Percentiles rank a stretch among this genome's conserved stretches.
These are phyloP conservation scores for Boechera stricta DNA, from an alignment of 345 rosid genomes.

Conservation along the genomic window DNA sequence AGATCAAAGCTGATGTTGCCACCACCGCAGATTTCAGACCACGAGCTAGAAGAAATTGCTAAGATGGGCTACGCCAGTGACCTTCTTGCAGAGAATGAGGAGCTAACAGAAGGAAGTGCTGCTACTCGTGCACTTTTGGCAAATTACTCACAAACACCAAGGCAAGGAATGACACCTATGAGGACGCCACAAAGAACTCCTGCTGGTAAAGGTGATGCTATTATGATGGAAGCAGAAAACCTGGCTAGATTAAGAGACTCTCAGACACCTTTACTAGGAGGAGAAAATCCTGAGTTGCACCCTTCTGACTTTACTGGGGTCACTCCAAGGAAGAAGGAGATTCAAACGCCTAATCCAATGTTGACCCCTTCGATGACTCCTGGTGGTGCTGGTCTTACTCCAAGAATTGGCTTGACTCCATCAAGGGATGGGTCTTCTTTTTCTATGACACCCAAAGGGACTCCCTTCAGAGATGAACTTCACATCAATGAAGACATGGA, in stretches of 20 bases:
- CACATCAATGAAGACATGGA: constrained; percentile 95
- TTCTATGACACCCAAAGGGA: constrained; percentile 88
- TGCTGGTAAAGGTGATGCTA: constrained; percentile 94
- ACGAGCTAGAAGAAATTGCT: constrained; percentile 94
- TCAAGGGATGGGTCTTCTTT: constrained; percentile 83
- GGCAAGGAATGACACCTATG: constrained; percentile 83
- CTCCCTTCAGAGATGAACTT: constrained; percentile 97
- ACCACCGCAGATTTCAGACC: constrained; percentile 95
- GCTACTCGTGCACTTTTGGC: constrained; percentile 97
- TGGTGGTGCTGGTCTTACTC: constrained; percentile 78
- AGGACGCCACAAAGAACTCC: constrained; percentile 99
- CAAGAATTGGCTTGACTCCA: constrained; percentile 93
- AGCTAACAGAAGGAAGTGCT: constrained; percentile 83
- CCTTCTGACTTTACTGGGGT: constrained; percentile 99
- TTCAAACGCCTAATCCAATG: constrained; percentile 93
- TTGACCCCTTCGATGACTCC: constrained; percentile 95
- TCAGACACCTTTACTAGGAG: constrained; percentile 95
- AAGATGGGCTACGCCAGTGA: constrained; percentile 99
- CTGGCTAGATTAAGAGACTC: constrained; percentile 96
- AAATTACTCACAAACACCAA: constrained; percentile 87
- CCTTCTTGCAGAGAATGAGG: constrained; percentile 81
- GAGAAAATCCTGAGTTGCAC: constrained; percentile 98
- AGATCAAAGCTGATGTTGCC: constrained; percentile 98
- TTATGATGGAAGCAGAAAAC: constrained; percentile 99
- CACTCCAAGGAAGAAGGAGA: constrained; percentile 86